phyloP scores from a whole-genome alignment of 2,329 filamentous ascomycete species.

The Colletotrichum sp. region DNA sequence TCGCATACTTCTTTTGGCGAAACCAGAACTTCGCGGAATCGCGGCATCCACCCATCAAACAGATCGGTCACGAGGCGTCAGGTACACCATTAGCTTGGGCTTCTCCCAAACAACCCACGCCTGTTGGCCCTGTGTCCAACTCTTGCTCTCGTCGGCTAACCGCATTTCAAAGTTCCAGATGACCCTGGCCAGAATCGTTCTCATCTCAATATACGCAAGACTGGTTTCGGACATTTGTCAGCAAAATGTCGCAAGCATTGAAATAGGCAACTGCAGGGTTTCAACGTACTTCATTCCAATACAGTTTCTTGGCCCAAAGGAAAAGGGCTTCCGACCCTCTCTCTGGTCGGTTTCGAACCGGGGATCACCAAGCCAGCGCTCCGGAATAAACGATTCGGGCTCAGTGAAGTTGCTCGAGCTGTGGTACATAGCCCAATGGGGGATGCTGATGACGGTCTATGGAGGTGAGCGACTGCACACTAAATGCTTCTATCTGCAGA shows the following conservation, averaged over 20 bases:
- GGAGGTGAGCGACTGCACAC: neutral
- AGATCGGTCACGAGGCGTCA: neutral
- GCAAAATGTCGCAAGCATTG: neutral
- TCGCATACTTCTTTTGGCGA: neutral
- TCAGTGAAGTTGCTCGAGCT: conserved; percentile 41
- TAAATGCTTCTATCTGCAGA: no score
- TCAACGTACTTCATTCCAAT: conserved; percentile 33
- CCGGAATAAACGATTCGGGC: conserved; percentile 47
- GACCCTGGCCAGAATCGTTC: conserved; percentile 47
- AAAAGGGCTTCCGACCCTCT: conserved; percentile 30
- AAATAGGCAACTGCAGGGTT: neutral
- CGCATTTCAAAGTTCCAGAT: conserved; percentile 50
- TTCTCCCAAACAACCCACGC: neutral
- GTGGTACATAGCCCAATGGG: conserved; percentile 29
- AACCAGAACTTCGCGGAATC: neutral
- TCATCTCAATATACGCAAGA: conserved; percentile 53
- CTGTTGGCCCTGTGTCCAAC: conserved; percentile 33
- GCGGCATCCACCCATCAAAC: neutral
- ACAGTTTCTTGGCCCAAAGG: conserved; percentile 30
- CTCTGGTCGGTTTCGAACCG: conserved; percentile 25
- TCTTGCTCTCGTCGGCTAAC: conserved; percentile 29
- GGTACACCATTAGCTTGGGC: neutral
- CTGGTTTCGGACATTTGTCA: neutral
- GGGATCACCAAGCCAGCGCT: conserved; percentile 36
- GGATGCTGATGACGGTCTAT: conserved; percentile 38